Evolutionary conservation across 2,329 filamentous ascomycete genomes (phyloP), one percentile per base, ranked within the genome.

Genomic region (Pleurostoma richardsiae): DNA sequence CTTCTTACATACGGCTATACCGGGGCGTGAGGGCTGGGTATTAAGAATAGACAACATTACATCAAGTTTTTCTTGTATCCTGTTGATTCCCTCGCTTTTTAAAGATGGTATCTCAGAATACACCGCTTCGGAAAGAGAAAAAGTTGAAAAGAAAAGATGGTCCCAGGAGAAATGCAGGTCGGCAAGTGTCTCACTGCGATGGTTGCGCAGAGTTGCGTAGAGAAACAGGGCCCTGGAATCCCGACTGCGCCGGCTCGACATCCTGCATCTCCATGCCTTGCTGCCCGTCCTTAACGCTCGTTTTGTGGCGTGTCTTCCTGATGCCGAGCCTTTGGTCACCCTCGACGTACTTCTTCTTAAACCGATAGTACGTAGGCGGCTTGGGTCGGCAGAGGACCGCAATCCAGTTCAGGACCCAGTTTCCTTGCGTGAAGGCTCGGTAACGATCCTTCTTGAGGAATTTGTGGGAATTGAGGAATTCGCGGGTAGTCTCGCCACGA

Each of bases 391-490:
- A 85, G 43, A 97, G 73, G 10, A 96, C 90, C 6, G 84, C 79
- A 36, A 88, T 66, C 79, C 88, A 90, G 66, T 99, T 99, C 59
- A 78, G 85, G 59, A 86, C 66, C 42, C 86, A 72, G 54, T 73
- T 86, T 33, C 83, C 85, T 60, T 95, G 90, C 2, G 83, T 91
- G 58, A 95, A 99, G 2, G 94, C 90, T 40, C 91, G 78, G 66
- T 96, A 95, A 10, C 94, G 83, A 63, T 99, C 92, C 57, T 86
- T 86, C 69, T 94, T 95, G 52, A 86, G 73, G 63, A 99, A 97
- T 66, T 97, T 97, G 68, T 96, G 90, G 4, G 88, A 91, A 68
- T 95, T 96, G 54, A 99, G 82, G 64, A 96, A 96, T 67, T 99
- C 94, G 56, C 94, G 79, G 1, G 94, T 99, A 1, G 92, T 99